Evolutionary conservation across 2,329 filamentous ascomycete species (phyloP).

Genomic region (Pseudogymnoascus sp.): DNA sequence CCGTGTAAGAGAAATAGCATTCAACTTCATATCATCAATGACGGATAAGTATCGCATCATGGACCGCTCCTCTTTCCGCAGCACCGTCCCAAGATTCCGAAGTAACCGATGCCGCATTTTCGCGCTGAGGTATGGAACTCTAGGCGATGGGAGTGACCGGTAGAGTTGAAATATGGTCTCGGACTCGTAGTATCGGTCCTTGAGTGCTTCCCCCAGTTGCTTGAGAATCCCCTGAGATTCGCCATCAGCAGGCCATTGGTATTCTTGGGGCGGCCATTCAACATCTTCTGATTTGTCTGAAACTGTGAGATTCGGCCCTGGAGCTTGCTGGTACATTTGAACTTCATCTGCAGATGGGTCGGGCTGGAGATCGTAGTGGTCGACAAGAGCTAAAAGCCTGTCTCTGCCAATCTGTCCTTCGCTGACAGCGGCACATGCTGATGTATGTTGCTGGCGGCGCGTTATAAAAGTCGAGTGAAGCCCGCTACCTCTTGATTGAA

Average conservation of each 20-base stretch:
- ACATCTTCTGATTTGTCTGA: constrained; percentile 43
- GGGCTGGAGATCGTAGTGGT: constrained; percentile 38
- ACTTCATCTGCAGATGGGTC: constrained; percentile 36
- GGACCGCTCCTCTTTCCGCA: constrained; percentile 33
- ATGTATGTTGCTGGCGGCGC: constrained; percentile 7
- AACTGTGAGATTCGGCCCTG: constrained; percentile 41
- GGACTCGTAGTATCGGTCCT: constrained; percentile 17
- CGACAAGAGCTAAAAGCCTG: constrained; percentile 46
- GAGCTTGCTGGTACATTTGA: constrained; percentile 41
- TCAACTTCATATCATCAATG: constrained; percentile 71
- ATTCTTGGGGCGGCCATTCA: constrained; percentile 25
- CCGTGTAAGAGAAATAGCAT: constrained; percentile 58
- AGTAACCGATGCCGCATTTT: constrained; percentile 24
- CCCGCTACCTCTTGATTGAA: neutral
- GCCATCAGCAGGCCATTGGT: constrained; percentile 23
- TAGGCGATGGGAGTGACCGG: constrained; percentile 26
- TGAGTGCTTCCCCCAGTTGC: constrained; percentile 18
- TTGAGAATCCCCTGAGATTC: constrained; percentile 17
- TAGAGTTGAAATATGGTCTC: constrained; percentile 29
- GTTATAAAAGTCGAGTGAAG: neutral
- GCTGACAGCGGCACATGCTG: neutral
- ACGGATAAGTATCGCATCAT: constrained; percentile 80
- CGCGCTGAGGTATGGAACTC: constrained; percentile 25
- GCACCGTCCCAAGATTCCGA: constrained; percentile 23
- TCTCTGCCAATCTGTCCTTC: constrained; percentile 24